A percentile compares a stretch with the other conserved stretches of the same genome.
phyloP scores from a whole-genome alignment of 768 basidiomycete species.

The Boletus sp. region DNA sequence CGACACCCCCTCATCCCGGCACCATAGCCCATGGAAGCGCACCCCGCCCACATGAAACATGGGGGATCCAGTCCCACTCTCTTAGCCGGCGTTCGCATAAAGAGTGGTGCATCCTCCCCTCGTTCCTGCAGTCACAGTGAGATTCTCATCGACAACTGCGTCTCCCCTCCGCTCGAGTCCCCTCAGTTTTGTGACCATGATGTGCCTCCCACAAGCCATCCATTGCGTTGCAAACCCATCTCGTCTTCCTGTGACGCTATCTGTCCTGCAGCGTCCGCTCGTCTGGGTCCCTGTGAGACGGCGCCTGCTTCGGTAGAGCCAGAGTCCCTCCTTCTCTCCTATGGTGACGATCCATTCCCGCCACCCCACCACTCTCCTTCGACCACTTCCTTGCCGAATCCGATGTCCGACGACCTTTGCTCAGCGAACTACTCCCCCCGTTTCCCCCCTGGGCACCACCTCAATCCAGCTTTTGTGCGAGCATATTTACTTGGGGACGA shows the following conservation, averaged over 20 bases:
- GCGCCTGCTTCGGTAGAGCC: neutral
- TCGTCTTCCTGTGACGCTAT: neutral
- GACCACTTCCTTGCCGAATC: neutral
- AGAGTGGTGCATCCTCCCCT: neutral
- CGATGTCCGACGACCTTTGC: conserved; percentile 11
- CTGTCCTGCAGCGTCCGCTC: neutral
- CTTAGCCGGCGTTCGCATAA: neutral
- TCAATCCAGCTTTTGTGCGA: conserved; percentile 58
- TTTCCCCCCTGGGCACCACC: conserved; percentile 59
- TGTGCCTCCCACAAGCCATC: neutral
- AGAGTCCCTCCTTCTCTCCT: conserved; percentile 26
- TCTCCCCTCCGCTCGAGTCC: neutral
- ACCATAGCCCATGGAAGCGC: neutral
- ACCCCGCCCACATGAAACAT: neutral
- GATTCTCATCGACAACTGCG: neutral
- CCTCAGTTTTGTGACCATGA: neutral
- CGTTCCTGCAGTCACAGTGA: neutral
- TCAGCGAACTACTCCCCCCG: conserved; percentile 39
- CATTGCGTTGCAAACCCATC: neutral
- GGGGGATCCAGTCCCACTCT: neutral
- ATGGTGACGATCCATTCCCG: conserved; percentile 1
- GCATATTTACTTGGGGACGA: conserved; percentile 66
- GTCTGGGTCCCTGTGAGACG: neutral
- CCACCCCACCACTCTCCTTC: conserved; percentile 4
- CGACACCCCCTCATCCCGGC: too few species aligned